A percentile compares a stretch with the other conserved stretches of the same genome.
phyloP scores from a whole-genome alignment of 257 asterid species.

The Ophiorrhiza pumila region DNA sequence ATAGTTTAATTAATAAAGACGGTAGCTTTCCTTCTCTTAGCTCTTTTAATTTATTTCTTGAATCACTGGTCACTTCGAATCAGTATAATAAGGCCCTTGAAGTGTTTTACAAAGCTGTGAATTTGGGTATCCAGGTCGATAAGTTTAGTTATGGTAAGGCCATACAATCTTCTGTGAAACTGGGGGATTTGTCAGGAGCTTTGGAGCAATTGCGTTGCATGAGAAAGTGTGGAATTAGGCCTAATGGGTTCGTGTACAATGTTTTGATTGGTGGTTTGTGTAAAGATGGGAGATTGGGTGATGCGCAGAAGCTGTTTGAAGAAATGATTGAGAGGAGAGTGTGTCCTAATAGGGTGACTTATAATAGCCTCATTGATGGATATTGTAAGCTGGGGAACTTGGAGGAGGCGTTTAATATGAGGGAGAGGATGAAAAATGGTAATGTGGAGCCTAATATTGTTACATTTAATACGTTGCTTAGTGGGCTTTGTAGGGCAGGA shows the following conservation, averaged over 20 bases:
- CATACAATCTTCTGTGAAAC: slow-evolving; percentile 17
- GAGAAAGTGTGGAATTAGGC: background rate
- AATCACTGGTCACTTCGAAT: background rate
- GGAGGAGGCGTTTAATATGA: background rate
- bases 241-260: slow-evolving; percentile 2
- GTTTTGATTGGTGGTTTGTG: slow-evolving; percentile 6
- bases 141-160: slow-evolving; percentile 10
- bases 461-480: slow-evolving; percentile 1
- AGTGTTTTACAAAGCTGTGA: slow-evolving; percentile 13
- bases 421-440: slow-evolving; percentile 6
- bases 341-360: slow-evolving; percentile 6
- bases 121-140: slow-evolving; percentile 14
- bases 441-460: background rate
- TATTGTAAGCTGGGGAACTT: too few relatives aligned
- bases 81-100: slow-evolving; percentile 13
- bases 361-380: background rate
- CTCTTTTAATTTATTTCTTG: slow-evolving; percentile 8
- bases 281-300: background rate
- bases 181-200: background rate
- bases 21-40: slow-evolving; percentile 15
- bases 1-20: slow-evolving; percentile 9
- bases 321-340: background rate
- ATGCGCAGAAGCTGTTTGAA: background rate
- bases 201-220: background rate
- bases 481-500: slow-evolving; percentile 7